phyloP scores from a whole-genome alignment of 2,329 filamentous ascomycete genomes.

The Ophiostoma pallidulum region DNA sequence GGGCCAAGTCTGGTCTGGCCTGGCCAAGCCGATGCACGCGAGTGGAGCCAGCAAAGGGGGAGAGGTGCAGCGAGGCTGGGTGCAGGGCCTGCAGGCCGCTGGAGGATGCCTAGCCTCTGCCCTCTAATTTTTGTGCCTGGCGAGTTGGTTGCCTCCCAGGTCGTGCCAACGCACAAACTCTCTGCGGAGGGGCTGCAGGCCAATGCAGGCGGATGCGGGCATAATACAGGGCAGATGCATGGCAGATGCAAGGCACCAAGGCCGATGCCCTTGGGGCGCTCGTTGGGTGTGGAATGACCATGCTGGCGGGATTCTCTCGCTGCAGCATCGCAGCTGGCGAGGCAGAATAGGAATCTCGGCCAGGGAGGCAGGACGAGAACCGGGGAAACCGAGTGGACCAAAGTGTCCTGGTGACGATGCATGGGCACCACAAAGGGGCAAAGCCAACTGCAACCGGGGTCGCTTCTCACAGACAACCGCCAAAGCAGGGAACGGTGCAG shows the following conservation, averaged over 20 bases:
- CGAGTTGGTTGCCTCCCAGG: not conserved
- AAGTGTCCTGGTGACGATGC: not conserved
- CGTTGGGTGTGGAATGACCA: no score
- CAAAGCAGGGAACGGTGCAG: no score
- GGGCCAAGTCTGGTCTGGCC: no score
- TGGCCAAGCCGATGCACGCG: not conserved
- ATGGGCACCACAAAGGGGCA: no score
- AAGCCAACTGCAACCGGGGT: no score
- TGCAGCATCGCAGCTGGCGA: slow-evolving; percentile 1
- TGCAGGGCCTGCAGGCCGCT: slow-evolving; percentile 2
- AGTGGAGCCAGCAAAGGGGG: not conserved
- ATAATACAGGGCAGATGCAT: no score
- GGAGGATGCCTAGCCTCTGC: no score
- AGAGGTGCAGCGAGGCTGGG: slow-evolving; percentile 7
- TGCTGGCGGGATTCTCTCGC: not conserved
- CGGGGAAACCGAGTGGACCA: not conserved
- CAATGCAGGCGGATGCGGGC: no score
- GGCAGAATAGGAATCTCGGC: no score
- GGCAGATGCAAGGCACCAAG: not conserved
- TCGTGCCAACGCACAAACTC: not conserved
- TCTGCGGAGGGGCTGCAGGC: not conserved
- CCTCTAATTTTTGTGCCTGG: not conserved
- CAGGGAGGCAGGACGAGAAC: not conserved
- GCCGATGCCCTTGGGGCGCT: no score
- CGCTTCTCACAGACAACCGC: no score